Percentiles rank a stretch among this genome's conserved stretches.
Conservation (phyloP, 768 basidiomycete genomes). For the Neoboletus subvelutipes region DNA sequence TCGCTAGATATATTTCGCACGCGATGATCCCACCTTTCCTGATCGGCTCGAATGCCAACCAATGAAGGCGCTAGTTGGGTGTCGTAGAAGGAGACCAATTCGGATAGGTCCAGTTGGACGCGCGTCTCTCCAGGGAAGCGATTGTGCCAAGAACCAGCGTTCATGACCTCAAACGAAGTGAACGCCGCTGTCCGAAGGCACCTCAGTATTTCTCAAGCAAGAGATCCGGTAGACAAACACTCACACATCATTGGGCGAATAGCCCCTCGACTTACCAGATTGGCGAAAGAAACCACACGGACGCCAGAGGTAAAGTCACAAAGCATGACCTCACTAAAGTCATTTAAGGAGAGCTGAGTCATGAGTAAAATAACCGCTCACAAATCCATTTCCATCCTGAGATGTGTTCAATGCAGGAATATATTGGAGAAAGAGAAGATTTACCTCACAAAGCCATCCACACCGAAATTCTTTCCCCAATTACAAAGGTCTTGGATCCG, state of each 20-base stretch:
- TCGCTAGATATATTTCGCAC: conserved; percentile 21
- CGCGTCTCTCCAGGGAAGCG: conserved; percentile 37
- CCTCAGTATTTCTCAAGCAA: neutral
- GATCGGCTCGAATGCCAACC: conserved; percentile 20
- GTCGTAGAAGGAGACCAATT: conserved; percentile 40
- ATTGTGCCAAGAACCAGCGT: conserved; percentile 34
- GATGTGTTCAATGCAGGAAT: neutral
- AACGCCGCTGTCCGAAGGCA: neutral
- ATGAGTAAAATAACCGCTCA: conserved; percentile 8
- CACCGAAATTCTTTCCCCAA: conserved; percentile 40
- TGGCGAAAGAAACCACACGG: conserved; percentile 19
- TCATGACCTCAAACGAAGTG: conserved; percentile 1
- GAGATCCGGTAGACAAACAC: neutral
- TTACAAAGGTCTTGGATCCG: conserved; percentile 42
- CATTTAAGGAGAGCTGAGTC: neutral
- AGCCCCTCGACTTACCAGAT: neutral
- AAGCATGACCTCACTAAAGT: conserved; percentile 36
- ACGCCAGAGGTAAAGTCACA: conserved; percentile 35
- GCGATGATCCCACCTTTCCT: conserved; percentile 35
- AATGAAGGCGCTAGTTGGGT: conserved; percentile 32
- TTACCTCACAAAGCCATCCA: conserved; percentile 51
- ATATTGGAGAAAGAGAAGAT: neutral
- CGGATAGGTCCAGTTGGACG: conserved; percentile 32
- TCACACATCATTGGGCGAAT: neutral
- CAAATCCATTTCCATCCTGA: conserved; percentile 35